These are phyloP conservation scores for Penicillium crystallinum DNA, from an alignment of 495 filamentous ascomycete species.

Conservation along the genomic window DNA sequence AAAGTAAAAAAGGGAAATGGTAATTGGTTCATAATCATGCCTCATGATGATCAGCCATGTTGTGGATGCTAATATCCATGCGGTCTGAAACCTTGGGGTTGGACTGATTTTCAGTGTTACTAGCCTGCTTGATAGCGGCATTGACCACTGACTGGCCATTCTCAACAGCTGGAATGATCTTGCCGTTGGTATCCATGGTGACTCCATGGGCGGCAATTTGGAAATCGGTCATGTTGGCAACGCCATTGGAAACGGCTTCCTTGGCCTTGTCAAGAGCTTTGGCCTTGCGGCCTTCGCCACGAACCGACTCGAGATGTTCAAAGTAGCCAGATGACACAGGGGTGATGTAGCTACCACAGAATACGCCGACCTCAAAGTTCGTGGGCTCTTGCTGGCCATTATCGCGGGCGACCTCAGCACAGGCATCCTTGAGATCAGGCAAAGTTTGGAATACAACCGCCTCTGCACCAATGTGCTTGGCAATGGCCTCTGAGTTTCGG, in stretches of 20 bases:
- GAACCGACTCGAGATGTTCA: slow-evolving; percentile 69
- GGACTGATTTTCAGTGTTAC: slow-evolving; percentile 19
- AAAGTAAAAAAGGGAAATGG: slow-evolving; percentile 6
- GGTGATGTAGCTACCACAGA: slow-evolving; percentile 88
- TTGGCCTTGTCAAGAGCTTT: slow-evolving; percentile 66
- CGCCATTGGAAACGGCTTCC: slow-evolving; percentile 62
- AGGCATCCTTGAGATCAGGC: slow-evolving; percentile 76
- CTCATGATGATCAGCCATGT: slow-evolving; percentile 46
- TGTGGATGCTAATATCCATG: slow-evolving; percentile 60
- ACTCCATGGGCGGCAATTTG: slow-evolving; percentile 60
- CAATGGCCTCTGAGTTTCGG: slow-evolving; percentile 61
- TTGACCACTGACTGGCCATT: not conserved
- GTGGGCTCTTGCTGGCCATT: slow-evolving; percentile 48
- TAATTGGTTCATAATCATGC: slow-evolving; percentile 17
- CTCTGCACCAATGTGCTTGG: slow-evolving; percentile 83
- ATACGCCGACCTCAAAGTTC: slow-evolving; percentile 90
- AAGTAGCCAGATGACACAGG: slow-evolving; percentile 82
- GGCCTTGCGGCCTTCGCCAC: slow-evolving; percentile 67
- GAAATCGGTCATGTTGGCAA: slow-evolving; percentile 57
- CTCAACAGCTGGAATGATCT: slow-evolving; percentile 45
- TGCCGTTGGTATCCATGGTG: slow-evolving; percentile 50
- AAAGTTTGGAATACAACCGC: slow-evolving; percentile 85
- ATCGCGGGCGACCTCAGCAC: slow-evolving; percentile 59
- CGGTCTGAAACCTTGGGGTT: slow-evolving; percentile 42
- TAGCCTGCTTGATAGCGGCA: slow-evolving; percentile 6